Conservation (phyloP, 164 flowering plant genomes). For the Saururus chinensis region DNA sequence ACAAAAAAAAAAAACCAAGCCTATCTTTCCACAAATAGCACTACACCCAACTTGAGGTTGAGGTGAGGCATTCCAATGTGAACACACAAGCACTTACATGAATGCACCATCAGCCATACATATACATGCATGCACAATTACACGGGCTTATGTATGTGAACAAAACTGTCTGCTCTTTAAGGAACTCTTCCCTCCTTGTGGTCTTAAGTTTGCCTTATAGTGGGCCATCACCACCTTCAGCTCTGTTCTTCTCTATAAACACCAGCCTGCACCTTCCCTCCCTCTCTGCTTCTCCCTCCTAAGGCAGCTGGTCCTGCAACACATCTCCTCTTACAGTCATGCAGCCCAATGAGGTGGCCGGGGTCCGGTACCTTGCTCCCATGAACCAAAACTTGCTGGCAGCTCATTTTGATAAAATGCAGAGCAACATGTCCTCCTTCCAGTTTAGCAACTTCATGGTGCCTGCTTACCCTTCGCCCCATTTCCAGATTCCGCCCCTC, state of each 20-base stretch:
- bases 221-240: conserved; percentile 27
- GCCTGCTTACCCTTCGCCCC: conserved; percentile 17
- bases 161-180: conserved; percentile 19
- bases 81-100: neutral
- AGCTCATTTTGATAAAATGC: conserved; percentile 18
- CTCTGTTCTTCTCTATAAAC: conserved; percentile 29
- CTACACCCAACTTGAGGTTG: neutral
- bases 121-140: conserved; percentile 7
- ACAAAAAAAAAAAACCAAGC: neutral
- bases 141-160: conserved; percentile 7
- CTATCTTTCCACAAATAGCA: neutral
- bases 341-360: conserved; percentile 31
- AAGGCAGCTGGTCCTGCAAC: neutral
- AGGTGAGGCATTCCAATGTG: neutral
- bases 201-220: conserved; percentile 6
- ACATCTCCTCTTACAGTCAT: conserved; percentile 7
- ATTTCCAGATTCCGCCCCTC: conserved; percentile 14
- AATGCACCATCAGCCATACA: neutral
- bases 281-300: conserved; percentile 7
- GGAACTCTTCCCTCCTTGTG: conserved; percentile 19
- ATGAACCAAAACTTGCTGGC: conserved; percentile 20
- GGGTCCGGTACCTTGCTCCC: conserved; percentile 24
- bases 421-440: conserved; percentile 19
- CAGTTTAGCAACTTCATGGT: conserved; percentile 21
- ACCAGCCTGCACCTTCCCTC: conserved; percentile 16